Percentiles rank a stretch among this genome's conserved stretches.
Conservation (phyloP, 2,329 filamentous ascomycete species). For the Aspergillus carbonarius region DNA sequence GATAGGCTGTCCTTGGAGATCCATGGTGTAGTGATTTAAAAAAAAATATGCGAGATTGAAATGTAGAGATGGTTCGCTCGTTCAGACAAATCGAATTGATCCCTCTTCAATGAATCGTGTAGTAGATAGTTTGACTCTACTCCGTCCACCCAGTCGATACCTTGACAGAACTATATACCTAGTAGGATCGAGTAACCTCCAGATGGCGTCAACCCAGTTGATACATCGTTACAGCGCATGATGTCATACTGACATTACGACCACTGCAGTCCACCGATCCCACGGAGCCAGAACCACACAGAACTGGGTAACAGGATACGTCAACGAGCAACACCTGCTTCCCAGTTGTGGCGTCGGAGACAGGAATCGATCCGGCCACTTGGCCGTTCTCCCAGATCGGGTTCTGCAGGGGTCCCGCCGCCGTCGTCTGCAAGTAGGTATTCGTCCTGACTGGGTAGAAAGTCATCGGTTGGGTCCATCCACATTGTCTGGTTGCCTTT, state of each 20-base stretch:
- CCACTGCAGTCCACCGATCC: not conserved
- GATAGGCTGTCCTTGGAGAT: slow-evolving; percentile 42
- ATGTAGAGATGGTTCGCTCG: not conserved
- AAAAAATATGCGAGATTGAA: not conserved
- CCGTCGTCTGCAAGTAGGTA: not conserved
- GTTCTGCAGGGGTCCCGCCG: too few relatives aligned
- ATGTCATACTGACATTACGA: slow-evolving; percentile 14
- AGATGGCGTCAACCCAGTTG: not conserved
- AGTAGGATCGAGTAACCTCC: not conserved
- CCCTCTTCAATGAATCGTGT: not conserved
- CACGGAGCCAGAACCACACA: not conserved
- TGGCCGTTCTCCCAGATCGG: not conserved
- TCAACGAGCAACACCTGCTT: slow-evolving; percentile 9
- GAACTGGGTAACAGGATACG: slow-evolving; percentile 7
- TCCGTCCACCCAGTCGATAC: not conserved
- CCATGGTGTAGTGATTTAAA: slow-evolving; percentile 31
- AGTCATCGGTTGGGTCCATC: not conserved
- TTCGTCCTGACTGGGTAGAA: not conserved
- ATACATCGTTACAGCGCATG: not conserved
- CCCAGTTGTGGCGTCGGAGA: slow-evolving; percentile 1
- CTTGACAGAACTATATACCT: not conserved
- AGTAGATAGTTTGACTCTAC: not conserved
- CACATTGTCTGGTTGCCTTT: slow-evolving; percentile 1
- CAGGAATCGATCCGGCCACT: not conserved
- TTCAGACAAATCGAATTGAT: not conserved